Evolutionary conservation across 352 stramenopile genomes (phyloP).

Genomic region (Globisporangium carolinianum): DNA sequence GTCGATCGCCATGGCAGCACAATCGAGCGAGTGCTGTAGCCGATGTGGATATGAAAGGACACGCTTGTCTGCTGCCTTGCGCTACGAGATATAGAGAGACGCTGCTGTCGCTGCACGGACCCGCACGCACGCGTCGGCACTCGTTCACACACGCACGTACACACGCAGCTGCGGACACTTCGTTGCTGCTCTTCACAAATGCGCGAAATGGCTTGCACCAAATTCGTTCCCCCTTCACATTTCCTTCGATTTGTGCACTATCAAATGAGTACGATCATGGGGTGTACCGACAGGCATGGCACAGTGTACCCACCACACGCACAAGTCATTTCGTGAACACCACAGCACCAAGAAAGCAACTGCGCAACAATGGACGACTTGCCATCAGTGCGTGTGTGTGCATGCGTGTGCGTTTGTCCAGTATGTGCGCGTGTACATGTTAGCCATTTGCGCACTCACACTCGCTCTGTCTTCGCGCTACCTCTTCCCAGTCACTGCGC

Average conservation of each 20-base stretch:
- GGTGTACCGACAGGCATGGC: no score
- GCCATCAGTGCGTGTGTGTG: neutral
- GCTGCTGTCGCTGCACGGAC: neutral
- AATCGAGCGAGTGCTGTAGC: neutral
- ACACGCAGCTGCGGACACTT: neutral
- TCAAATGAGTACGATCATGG: no score
- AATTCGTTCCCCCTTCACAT: neutral
- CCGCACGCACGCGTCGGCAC: neutral
- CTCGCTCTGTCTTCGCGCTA: neutral
- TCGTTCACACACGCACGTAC: neutral
- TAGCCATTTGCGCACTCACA: neutral
- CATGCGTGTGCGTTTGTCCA: no score
- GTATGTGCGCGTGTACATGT: neutral
- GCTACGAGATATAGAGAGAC: no score
- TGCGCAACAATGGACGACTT: neutral
- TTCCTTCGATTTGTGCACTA: no score
- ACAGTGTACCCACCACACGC: no score
- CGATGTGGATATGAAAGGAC: no score
- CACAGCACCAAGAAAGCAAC: no score
- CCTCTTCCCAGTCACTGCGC: slow-evolving; percentile 28
- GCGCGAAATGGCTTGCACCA: neutral
- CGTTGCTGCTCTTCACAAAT: no score
- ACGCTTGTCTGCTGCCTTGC: no score
- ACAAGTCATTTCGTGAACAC: no score
- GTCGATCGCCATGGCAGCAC: slow-evolving; percentile 20